Evolutionary conservation across 2,329 filamentous ascomycete species (phyloP).

Genomic region (Verticillium nubilum): DNA sequence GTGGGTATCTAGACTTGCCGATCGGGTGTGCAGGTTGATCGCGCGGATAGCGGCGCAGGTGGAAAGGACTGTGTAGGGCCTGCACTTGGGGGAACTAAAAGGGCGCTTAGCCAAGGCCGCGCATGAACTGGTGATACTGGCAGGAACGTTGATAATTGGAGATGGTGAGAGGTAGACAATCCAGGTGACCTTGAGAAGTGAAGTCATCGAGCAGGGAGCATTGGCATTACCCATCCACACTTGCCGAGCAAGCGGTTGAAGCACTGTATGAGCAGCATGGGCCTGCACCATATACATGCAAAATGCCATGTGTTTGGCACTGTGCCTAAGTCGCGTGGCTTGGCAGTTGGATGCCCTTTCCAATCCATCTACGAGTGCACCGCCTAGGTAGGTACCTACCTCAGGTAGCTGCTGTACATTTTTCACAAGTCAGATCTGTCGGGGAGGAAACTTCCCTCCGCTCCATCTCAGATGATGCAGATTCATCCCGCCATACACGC

Average conservation of each 20-base stretch:
- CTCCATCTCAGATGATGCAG: not conserved
- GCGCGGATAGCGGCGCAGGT: not conserved
- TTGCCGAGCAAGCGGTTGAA: not conserved
- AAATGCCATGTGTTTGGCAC: not conserved
- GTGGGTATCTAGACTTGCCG: not conserved
- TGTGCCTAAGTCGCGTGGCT: not conserved
- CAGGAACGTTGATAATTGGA: not conserved
- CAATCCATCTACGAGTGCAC: not conserved
- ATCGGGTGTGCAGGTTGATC: not conserved
- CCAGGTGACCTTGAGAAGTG: not conserved
- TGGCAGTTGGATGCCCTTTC: not conserved
- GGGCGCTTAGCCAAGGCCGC: not conserved
- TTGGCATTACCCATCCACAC: not conserved
- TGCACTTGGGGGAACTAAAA: not conserved
- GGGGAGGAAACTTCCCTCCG: no score
- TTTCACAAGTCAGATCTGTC: no score
- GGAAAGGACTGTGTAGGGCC: not conserved
- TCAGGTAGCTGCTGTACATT: no score
- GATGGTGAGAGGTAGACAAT: not conserved
- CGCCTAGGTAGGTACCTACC: no score
- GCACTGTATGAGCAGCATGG: not conserved
- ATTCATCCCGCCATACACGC: not conserved
- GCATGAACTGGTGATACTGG: not conserved
- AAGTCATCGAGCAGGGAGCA: not conserved
- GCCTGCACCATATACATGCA: not conserved